These are phyloP conservation scores for Trypanosomatidae sp. DNA, from an alignment of 208 protist genomes.

Conservation along the genomic window DNA sequence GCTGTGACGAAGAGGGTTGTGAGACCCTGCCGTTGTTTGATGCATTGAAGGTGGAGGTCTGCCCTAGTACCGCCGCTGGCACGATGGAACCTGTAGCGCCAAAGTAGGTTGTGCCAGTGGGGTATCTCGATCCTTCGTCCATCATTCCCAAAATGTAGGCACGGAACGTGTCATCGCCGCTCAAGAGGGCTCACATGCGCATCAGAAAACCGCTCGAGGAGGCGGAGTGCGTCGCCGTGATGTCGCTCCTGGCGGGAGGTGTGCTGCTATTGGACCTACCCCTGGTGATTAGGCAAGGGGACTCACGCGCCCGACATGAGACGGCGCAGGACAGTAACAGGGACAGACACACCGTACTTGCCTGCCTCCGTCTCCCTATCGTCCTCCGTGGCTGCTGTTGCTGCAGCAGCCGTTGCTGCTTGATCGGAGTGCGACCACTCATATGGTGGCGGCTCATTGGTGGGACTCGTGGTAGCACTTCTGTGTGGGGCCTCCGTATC, in stretches of 20 bases:
- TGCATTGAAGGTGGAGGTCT: background rate
- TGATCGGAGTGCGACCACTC: background rate
- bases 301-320: slow-evolving; percentile 24
- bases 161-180: background rate
- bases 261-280: slow-evolving; percentile 1
- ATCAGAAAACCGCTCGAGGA: background rate
- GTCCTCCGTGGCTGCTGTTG: background rate
- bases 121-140: background rate
- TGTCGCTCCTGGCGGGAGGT: background rate
- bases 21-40: background rate
- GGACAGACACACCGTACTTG: slow-evolving; percentile 11
- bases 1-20: background rate
- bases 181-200: background rate
- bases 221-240: background rate
- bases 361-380: background rate
- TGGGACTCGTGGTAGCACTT: background rate
- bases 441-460: background rate
- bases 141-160: background rate
- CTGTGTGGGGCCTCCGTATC: background rate
- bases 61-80: background rate
- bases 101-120: background rate
- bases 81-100: background rate
- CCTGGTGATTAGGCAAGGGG: slow-evolving; percentile 5
- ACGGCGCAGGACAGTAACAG: slow-evolving; percentile 15
- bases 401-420: background rate